Percentiles rank a stretch among this genome's conserved stretches.
These are phyloP conservation scores for Aspergillus uvarum DNA, from an alignment of 2,329 filamentous ascomycete genomes.

Conservation along the genomic window DNA sequence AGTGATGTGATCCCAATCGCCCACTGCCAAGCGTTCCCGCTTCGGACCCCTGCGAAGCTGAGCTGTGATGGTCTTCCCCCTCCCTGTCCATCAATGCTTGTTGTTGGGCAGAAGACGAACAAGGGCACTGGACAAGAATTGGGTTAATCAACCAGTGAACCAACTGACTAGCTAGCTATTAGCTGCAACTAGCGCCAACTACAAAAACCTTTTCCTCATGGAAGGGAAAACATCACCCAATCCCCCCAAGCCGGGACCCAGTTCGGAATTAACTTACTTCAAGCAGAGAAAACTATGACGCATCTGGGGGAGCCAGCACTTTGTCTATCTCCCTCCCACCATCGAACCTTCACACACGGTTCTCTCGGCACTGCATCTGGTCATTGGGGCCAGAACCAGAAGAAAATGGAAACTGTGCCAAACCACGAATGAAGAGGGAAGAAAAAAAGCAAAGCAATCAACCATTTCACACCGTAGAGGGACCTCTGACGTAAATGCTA, in stretches of 20 bases:
- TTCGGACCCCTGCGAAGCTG: not conserved
- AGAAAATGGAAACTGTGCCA: not conserved
- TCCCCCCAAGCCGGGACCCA: not conserved
- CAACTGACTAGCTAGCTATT: not conserved
- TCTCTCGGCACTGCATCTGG: not conserved
- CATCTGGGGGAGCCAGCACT: constrained; percentile 25
- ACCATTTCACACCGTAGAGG: not conserved
- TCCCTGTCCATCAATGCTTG: not conserved
- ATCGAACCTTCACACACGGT: not conserved
- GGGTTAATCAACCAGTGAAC: not conserved
- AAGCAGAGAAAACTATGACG: constrained; percentile 28
- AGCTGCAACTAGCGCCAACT: not conserved
- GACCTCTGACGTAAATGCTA: constrained; percentile 6
- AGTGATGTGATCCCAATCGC: not conserved
- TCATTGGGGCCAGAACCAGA: not conserved
- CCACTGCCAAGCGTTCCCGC: not conserved
- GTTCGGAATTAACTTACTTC: constrained; percentile 7
- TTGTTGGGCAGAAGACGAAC: not conserved
- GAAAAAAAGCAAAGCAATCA: not conserved
- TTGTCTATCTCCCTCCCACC: not conserved
- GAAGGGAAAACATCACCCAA: not conserved
- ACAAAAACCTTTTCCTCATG: not conserved
- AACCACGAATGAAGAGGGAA: not conserved
- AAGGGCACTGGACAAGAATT: not conserved
- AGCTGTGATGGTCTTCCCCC: not conserved